phyloP scores from a whole-genome alignment of 2,329 filamentous ascomycete genomes.

The Huntiella bhutanensis region DNA sequence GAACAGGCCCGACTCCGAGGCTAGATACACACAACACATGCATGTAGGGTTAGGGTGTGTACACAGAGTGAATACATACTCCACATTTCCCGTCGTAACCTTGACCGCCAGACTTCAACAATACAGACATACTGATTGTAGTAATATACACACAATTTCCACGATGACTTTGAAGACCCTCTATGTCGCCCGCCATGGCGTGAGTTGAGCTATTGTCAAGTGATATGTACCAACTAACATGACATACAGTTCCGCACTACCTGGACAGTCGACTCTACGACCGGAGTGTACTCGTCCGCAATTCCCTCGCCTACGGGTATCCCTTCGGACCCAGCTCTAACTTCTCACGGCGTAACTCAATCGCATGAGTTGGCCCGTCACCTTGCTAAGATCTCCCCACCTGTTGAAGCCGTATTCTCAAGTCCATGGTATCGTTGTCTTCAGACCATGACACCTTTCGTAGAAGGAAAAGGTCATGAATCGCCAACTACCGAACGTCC shows the following conservation, averaged over 20 bases:
- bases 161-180: slow-evolving; percentile 50
- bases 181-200: slow-evolving; percentile 57
- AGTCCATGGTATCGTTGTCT: slow-evolving; percentile 77
- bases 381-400: slow-evolving; percentile 41
- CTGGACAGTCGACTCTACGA: slow-evolving; percentile 68
- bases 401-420: slow-evolving; percentile 60
- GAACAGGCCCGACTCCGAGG: slow-evolving; percentile 25
- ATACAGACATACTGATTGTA: too few relatives aligned
- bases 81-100: too few relatives aligned
- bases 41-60: too few relatives aligned
- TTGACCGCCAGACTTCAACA: too few relatives aligned
- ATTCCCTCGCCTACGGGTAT: slow-evolving; percentile 74
- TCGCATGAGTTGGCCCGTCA: slow-evolving; percentile 55
- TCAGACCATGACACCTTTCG: slow-evolving; percentile 60
- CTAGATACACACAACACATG: not conserved
- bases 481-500: slow-evolving; percentile 10
- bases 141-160: not conserved
- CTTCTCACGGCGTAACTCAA: slow-evolving; percentile 71
- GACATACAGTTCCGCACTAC: slow-evolving; percentile 60
- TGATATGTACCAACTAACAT: slow-evolving; percentile 6
- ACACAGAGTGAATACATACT: too few relatives aligned
- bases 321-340: slow-evolving; percentile 69
- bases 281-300: slow-evolving; percentile 55
- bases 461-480: slow-evolving; percentile 26
- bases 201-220: slow-evolving; percentile 21